Conservation (phyloP, 2,329 filamentous ascomycete genomes). For the Calonectria honghensis region DNA sequence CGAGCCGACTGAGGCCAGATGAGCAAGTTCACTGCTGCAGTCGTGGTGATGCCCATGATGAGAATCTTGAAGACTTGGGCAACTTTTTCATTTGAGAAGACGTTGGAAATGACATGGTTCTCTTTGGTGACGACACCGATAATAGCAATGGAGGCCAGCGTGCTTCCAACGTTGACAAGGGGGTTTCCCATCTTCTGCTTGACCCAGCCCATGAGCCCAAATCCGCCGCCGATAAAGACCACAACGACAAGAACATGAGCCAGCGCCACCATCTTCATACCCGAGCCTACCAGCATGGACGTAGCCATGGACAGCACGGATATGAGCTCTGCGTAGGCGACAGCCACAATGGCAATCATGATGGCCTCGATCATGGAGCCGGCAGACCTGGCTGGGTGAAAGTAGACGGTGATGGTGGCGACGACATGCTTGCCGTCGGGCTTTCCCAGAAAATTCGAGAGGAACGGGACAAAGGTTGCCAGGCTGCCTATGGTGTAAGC, state of each 20-base stretch:
- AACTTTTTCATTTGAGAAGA: slow-evolving; percentile 88
- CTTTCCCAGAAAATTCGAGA: slow-evolving; percentile 84
- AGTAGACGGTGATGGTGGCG: slow-evolving; percentile 95
- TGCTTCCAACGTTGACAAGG: slow-evolving; percentile 89
- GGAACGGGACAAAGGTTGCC: slow-evolving; percentile 85
- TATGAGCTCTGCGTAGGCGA: slow-evolving; percentile 81
- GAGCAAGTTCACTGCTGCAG: slow-evolving; percentile 83
- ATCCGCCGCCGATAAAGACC: slow-evolving; percentile 88
- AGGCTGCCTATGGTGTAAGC: slow-evolving; percentile 91
- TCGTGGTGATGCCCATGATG: slow-evolving; percentile 82
- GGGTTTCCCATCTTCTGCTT: slow-evolving; percentile 87
- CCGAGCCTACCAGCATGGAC: slow-evolving; percentile 84
- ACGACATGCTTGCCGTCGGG: slow-evolving; percentile 96
- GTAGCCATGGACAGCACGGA: slow-evolving; percentile 90
- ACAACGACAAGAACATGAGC: slow-evolving; percentile 88
- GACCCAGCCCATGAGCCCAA: slow-evolving; percentile 92
- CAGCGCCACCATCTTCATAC: slow-evolving; percentile 78
- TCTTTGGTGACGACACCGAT: slow-evolving; percentile 95
- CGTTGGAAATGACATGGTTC: slow-evolving; percentile 88
- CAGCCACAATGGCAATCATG: slow-evolving; percentile 84
- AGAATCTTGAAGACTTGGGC: slow-evolving; percentile 89
- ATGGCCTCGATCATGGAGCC: slow-evolving; percentile 94
- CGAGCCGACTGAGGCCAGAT: slow-evolving; percentile 88
- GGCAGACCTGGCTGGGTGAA: slow-evolving; percentile 89
- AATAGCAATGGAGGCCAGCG: slow-evolving; percentile 89